Base-by-base conservation (phyloP, 352 stramenopile genomes). In the Globisporangium perplexum region DNA sequence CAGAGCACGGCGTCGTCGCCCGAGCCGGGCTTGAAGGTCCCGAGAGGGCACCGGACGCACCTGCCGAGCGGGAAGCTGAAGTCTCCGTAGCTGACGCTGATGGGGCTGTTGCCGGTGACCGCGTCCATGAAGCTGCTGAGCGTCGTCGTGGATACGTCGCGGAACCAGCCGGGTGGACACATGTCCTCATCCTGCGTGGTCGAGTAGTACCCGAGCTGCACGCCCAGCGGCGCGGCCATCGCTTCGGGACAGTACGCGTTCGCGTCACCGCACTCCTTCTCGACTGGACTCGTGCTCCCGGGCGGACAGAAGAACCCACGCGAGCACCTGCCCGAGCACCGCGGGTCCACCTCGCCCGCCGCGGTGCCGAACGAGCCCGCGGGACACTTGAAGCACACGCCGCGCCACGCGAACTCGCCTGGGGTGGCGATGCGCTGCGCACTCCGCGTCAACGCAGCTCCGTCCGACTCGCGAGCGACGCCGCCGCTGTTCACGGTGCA, bases 221-320 rank as follows among this genome's bases (percentile, higher is more conserved):
- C 66, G 22, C 57, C 26, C 18, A 74, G 63, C 1, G 65, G 64
- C 8, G 60, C 38, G 5, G 53, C 28, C 0, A 75, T 73, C 3
- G 61, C 68, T 8, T 31, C 20, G 4, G 80, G 77, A 36, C 80
- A 91, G 58, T 72, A 88, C 12, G 72, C 62, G 11, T 62, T 43
- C 15, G 72, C 63, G 20, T 66, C 56, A 1, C 80, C 80, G 39
- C 80, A 91, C 42, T 83, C 73, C 11, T 57, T 55, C 48, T 83
- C 56, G 0, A 62, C 77, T 3, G 65, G 42, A 1, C 66, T 68
- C 14, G 62, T 72, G 60, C 77, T 90, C 5, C 71, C 71, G 6
- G 60, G 39, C 14, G 77, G 75, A 33, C 80, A 90, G 58, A 72
- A 95, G 59, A 83, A 95, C 6, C 88, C 88, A 7, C 62, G 18